Evolutionary conservation across 495 filamentous ascomycete genomes (phyloP).

Genomic region (Aspergillus campestris): DNA sequence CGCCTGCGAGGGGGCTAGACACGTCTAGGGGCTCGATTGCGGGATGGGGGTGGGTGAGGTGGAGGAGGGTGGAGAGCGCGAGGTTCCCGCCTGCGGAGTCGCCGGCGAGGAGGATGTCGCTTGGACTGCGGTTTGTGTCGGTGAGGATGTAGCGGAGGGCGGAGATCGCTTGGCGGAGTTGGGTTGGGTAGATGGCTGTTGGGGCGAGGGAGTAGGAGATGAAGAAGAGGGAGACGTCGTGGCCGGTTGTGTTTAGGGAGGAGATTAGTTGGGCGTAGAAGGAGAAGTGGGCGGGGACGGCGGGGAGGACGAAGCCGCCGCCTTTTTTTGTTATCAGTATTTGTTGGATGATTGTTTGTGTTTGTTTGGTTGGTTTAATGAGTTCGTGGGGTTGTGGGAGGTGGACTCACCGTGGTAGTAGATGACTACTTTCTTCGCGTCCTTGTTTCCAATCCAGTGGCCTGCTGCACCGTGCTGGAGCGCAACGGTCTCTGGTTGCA

Average conservation of each 20-base stretch:
- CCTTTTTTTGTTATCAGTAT: too few relatives aligned
- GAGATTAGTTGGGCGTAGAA: conserved; percentile 38
- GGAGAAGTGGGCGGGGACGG: conserved; percentile 31
- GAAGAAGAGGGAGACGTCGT: conserved; percentile 43
- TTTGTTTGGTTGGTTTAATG: neutral
- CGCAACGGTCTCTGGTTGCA: conserved; percentile 39
- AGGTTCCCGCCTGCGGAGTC: conserved; percentile 62
- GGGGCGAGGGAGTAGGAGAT: conserved; percentile 51
- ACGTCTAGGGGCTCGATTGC: conserved; percentile 26
- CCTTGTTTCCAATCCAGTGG: conserved; percentile 51
- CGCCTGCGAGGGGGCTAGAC: conserved; percentile 33
- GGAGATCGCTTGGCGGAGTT: conserved; percentile 47
- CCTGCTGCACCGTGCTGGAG: conserved; percentile 43
- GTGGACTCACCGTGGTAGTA: conserved; percentile 49
- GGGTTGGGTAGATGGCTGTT: conserved; percentile 44
- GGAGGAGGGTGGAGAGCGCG: conserved; percentile 43
- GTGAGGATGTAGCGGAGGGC: conserved; percentile 46
- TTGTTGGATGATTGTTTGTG: too few relatives aligned
- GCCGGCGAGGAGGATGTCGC: conserved; percentile 45
- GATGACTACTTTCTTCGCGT: conserved; percentile 47
- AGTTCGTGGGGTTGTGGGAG: neutral
- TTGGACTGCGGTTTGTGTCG: conserved; percentile 26
- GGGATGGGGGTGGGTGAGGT: conserved; percentile 53
- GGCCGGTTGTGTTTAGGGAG: conserved; percentile 32
- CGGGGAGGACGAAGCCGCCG: conserved; percentile 49